Percentiles rank a stretch among this genome's conserved stretches.
Conservation (phyloP, 2,329 filamentous ascomycete genomes). For the Apiospora malaysiana region DNA sequence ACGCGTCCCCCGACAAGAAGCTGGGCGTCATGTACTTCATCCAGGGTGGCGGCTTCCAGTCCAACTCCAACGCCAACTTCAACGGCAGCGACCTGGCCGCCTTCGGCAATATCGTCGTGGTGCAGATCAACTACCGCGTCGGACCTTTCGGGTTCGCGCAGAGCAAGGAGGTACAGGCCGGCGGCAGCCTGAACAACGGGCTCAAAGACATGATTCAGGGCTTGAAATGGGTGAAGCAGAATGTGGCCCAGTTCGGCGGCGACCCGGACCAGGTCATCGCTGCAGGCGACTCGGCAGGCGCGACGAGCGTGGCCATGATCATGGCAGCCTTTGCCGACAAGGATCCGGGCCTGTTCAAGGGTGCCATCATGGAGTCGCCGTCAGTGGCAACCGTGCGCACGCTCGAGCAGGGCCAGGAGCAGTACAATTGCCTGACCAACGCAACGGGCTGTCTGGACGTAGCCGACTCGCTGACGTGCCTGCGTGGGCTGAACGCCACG, state of each 20-base stretch:
- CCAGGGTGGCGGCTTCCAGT: slow-evolving; percentile 64
- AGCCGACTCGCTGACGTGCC: slow-evolving; percentile 46
- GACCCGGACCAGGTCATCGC: slow-evolving; percentile 68
- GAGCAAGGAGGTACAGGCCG: slow-evolving; percentile 53
- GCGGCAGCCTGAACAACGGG: slow-evolving; percentile 61
- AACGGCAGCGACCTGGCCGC: slow-evolving; percentile 64
- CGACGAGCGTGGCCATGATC: slow-evolving; percentile 63
- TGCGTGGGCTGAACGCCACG: slow-evolving; percentile 45
- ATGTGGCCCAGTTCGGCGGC: slow-evolving; percentile 70
- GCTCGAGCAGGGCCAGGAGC: slow-evolving; percentile 49
- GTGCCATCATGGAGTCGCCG: slow-evolving; percentile 50
- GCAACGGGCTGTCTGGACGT: slow-evolving; percentile 44
- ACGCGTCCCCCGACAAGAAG: slow-evolving; percentile 47
- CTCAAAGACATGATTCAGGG: slow-evolving; percentile 71
- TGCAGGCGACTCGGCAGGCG: slow-evolving; percentile 70
- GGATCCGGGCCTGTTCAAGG: slow-evolving; percentile 52
- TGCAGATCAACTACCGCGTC: slow-evolving; percentile 77
- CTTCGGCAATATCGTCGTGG: slow-evolving; percentile 65
- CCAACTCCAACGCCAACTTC: slow-evolving; percentile 52
- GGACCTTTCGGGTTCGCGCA: slow-evolving; percentile 73
- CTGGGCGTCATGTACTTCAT: slow-evolving; percentile 65
- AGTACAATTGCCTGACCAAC: slow-evolving; percentile 51
- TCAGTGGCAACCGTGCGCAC: slow-evolving; percentile 52
- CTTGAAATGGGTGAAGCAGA: slow-evolving; percentile 68
- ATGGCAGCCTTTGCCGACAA: slow-evolving; percentile 57